These are phyloP conservation scores for Sclerotinia borealis DNA, from an alignment of 2,329 filamentous ascomycete species.

Conservation along the genomic window DNA sequence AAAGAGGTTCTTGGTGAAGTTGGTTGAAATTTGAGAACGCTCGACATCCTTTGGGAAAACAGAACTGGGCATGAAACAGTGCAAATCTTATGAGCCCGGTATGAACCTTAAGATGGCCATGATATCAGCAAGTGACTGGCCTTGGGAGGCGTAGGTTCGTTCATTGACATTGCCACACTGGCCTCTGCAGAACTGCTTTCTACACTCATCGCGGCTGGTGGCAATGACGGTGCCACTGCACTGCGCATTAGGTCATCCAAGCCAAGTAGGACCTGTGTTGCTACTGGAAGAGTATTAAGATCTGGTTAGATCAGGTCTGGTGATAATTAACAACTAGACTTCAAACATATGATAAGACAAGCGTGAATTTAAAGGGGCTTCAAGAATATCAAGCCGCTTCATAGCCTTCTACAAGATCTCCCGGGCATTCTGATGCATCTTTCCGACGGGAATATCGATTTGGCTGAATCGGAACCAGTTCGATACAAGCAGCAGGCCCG, in stretches of 20 bases:
- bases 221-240: background rate
- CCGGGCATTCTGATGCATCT: background rate
- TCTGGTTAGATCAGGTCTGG: background rate
- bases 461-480: background rate
- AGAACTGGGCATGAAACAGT: too few species aligned
- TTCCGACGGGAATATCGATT: background rate
- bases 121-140: background rate
- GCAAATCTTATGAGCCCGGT: background rate
- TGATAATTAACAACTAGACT: background rate
- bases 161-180: background rate
- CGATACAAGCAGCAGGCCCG: background rate
- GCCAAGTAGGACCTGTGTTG: background rate
- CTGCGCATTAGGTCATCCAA: background rate
- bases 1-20: background rate
- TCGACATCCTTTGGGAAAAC: background rate
- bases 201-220: background rate
- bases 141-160: background rate
- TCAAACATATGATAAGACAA: background rate
- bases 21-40: background rate
- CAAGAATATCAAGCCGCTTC: background rate
- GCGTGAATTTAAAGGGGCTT: background rate
- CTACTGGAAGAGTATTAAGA: background rate
- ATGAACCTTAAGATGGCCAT: background rate
- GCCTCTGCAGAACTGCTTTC: background rate
- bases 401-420: background rate